phyloP scores from a whole-genome alignment of 257 asterid genomes.

The Galeopsis tetrahit region DNA sequence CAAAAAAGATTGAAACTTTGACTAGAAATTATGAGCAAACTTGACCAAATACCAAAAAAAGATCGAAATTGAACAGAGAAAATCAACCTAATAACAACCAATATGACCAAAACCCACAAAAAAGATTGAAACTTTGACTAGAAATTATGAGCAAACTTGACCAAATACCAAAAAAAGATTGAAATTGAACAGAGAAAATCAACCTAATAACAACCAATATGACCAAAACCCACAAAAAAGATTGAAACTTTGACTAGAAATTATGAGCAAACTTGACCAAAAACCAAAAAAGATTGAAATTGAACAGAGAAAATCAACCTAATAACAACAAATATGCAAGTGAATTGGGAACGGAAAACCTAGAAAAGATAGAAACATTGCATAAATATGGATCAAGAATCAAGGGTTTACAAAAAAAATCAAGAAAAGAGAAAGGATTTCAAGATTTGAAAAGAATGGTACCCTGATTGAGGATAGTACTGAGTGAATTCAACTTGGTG shows the following conservation, averaged over 20 bases:
- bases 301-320: too few relatives aligned
- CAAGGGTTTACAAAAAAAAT: background rate
- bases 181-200: too few relatives aligned
- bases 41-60: too few relatives aligned
- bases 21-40: too few relatives aligned
- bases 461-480: constrained; percentile 91
- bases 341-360: background rate
- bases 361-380: too few relatives aligned
- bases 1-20: background rate
- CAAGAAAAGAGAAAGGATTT: background rate
- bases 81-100: too few relatives aligned
- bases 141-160: too few relatives aligned
- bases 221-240: background rate
- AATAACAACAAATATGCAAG: too few relatives aligned
- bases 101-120: background rate
- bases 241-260: background rate
- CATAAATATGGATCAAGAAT: background rate
- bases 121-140: background rate
- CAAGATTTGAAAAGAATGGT: background rate
- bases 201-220: too few relatives aligned
- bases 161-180: too few relatives aligned
- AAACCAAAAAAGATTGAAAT: background rate
- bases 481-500: constrained; percentile 94
- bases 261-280: too few relatives aligned
- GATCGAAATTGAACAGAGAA: too few relatives aligned